Conservation (phyloP, 495 filamentous ascomycete species). For the Sordaria brevicollis region DNA sequence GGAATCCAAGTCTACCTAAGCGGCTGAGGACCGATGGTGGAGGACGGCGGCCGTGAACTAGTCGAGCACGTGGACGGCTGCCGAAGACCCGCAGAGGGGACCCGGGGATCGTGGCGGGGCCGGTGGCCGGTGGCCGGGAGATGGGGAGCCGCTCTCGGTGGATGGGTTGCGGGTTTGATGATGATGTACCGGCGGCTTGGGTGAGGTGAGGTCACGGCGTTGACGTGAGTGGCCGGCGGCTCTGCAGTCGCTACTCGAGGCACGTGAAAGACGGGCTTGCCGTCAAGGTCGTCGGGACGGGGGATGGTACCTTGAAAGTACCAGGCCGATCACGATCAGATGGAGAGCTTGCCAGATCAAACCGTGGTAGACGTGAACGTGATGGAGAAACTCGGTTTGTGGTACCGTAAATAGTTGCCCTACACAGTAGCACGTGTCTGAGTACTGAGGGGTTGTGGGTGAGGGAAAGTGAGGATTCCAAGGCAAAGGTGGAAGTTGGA, state of each 20-base stretch:
- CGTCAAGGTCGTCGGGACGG: background rate
- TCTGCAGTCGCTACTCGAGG: background rate
- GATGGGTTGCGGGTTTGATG: background rate
- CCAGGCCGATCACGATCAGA: background rate
- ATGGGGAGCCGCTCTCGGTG: background rate
- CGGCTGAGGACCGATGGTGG: background rate
- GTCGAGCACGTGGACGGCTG: background rate
- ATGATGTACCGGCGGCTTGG: background rate
- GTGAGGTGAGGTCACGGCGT: background rate
- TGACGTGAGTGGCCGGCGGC: background rate
- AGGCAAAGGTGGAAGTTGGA: background rate
- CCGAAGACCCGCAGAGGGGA: background rate
- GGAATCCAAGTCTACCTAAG: background rate
- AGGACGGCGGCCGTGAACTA: background rate
- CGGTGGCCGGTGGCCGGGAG: background rate
- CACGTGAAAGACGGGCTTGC: background rate
- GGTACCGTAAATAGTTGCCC: background rate
- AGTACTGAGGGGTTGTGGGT: background rate
- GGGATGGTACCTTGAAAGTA: background rate
- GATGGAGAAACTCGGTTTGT: background rate
- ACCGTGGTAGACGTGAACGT: background rate
- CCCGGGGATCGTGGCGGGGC: background rate
- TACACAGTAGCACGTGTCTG: background rate
- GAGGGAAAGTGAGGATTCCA: background rate
- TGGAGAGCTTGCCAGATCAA: background rate